Evolutionary conservation across 805 yeast species (phyloP), one percentile per base, ranked within the genome.

Genomic region (Wickerhamiella musiphila): DNA sequence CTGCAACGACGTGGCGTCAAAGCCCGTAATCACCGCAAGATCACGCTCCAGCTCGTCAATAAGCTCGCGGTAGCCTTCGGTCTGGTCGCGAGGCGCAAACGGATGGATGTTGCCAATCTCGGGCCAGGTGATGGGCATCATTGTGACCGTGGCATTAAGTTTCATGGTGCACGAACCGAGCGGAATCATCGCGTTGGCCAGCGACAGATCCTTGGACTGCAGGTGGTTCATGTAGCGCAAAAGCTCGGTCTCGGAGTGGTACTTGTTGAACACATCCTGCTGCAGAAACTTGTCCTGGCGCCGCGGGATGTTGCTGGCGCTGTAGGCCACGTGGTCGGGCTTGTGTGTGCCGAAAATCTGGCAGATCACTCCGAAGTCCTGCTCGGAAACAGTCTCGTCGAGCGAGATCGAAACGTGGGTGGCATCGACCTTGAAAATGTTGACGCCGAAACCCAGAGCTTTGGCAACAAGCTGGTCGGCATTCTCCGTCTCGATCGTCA

Each of bases 91-190:
- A 27, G 98, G 98, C 33, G 72, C 94, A 54, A 90, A 90, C 17
- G 98, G 98, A 53, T 90, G 98, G 31, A 90, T 63, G 16, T 70
- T 65, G 26, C 75, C 68, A 54, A 90, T 84, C 43, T 90, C 93
- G 15, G 94, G 94, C 78, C 94, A 83, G 3, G 94, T 75, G 33
- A 90, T 65, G 28, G 96, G 90, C 40, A 71, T 68, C 96, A 90
- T 90, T 52, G 82, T 86, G 6, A 83, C 92, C 2, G 96, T 86
- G 33, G 94, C 77, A 52, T 90, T 90, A 49, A 90, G 66, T 56
- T 90, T 90, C 98, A 90, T 90, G 13, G 98, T 90, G 63, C 98
- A 90, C 6, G 94, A 81, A 17, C 98, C 98, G 40, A 90, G 66
- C 15, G 98, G 92, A 40, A 90, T 90, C 98, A 90, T 90, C 4